Conservation (phyloP, 2,329 filamentous ascomycete genomes). For the Plectosphaerella plurivora region DNA sequence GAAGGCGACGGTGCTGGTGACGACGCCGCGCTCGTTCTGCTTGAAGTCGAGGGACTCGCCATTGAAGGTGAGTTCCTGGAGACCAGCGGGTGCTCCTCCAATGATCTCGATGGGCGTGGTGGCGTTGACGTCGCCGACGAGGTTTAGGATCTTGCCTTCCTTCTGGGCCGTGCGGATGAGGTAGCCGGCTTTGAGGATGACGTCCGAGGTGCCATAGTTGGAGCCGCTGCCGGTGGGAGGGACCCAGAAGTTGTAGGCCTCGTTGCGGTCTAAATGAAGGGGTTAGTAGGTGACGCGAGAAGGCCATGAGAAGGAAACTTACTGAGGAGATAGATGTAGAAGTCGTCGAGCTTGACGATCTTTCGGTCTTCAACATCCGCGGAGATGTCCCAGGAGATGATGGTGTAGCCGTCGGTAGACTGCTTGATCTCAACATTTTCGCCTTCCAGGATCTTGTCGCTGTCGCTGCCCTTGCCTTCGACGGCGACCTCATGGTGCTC, state of each 20-base stretch:
- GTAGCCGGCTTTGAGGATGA: constrained; percentile 62
- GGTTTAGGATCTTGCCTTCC: constrained; percentile 48
- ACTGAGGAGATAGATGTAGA: constrained; percentile 55
- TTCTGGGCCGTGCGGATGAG: constrained; percentile 57
- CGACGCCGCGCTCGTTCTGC: constrained; percentile 37
- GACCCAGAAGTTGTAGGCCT: constrained; percentile 67
- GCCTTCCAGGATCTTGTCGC: constrained; percentile 28
- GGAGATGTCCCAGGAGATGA: constrained; percentile 45
- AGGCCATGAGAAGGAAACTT: constrained; percentile 13
- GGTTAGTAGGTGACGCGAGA: neutral
- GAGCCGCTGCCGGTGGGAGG: constrained; percentile 34
- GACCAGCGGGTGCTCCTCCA: constrained; percentile 50
- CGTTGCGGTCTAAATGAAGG: constrained; percentile 50
- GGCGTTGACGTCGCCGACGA: constrained; percentile 69
- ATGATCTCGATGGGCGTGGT: constrained; percentile 67
- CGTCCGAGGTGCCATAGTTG: constrained; percentile 32
- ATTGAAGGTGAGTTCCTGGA: constrained; percentile 41
- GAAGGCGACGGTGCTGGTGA: constrained; percentile 36
- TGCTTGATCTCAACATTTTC: constrained; percentile 6
- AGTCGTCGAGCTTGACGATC: constrained; percentile 41
- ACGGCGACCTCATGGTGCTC: constrained; percentile 62
- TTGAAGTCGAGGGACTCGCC: constrained; percentile 33
- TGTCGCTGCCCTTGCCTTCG: constrained; percentile 18
- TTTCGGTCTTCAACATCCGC: constrained; percentile 43
- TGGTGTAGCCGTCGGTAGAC: constrained; percentile 6